Evolutionary conservation across 164 flowering plant genomes (phyloP), one percentile per base, ranked within the genome.

Genomic region (Aristolochia californica): DNA sequence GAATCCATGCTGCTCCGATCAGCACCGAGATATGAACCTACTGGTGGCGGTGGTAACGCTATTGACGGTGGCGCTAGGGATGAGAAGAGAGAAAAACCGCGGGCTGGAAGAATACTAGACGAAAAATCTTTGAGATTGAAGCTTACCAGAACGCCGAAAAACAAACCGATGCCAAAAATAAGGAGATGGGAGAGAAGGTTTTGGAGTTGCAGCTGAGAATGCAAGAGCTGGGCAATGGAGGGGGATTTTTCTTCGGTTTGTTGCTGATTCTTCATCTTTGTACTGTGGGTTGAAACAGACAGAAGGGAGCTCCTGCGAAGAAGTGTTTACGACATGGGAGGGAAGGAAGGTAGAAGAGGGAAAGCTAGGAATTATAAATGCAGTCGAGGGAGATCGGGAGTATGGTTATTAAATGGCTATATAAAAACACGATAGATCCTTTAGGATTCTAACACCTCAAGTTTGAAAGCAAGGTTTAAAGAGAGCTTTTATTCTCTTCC

Each of bases 161-260:
- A 24, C 48, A 61, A 44, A 45, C 67, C 67, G 13, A 51, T 51
- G 43, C 51, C 27, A 13, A 64, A 45, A 27, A 58, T 18, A 15
- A 58, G 25, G 51, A 57, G 44, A 24, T 64, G 27, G n/a, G 40
- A 26, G 1, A 57, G 56, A 57, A 50, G 18, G 53, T 26, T 52
- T 27, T 8, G 57, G 25, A 43, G 47, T 15, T 62, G 53, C 5
- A 48, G 13, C 24, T 62, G 59, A 13, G 59, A 34, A 28, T 21
- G 28, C 15, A 47, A 18, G 52, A 55, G 47, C 13, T 23, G 45
- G 12, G 58, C 30, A 13, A 43, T 18, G 24, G 65, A 20, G 48
- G 50, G 48, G 15, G 1, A n/a, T 13, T 24, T 13, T 1, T 17
- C 18, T 28, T 57, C 21, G 13, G 30, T 25, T n/a, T 58, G 43